These are phyloP conservation scores for Letharia columbiana DNA, from an alignment of 495 filamentous ascomycete genomes.

Conservation along the genomic window DNA sequence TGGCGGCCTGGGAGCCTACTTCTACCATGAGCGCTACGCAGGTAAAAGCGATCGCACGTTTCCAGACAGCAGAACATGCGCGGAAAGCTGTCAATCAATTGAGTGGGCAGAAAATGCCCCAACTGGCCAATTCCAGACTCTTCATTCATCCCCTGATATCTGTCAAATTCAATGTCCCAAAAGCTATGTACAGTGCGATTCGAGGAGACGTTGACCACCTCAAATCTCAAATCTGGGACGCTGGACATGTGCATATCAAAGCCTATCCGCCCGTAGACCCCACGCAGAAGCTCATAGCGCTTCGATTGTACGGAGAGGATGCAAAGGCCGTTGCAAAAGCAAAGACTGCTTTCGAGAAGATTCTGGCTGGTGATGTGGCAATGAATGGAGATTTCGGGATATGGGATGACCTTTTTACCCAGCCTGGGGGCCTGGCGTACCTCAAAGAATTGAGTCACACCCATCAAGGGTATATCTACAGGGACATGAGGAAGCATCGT, in stretches of 20 bases:
- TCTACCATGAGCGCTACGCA: neutral
- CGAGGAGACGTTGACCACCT: slow-evolving; percentile 29
- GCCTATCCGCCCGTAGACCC: slow-evolving; percentile 25
- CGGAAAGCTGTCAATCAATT: slow-evolving; percentile 2
- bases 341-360: slow-evolving; percentile 17
- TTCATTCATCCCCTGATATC: slow-evolving; percentile 29
- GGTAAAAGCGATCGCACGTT: slow-evolving; percentile 9
- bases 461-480: slow-evolving; percentile 10
- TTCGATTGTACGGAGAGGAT: slow-evolving; percentile 19
- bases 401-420: slow-evolving; percentile 30
- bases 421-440: slow-evolving; percentile 18
- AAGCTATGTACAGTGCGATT: slow-evolving; percentile 32
- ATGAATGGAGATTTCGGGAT: slow-evolving; percentile 21
- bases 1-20: slow-evolving; percentile 4
- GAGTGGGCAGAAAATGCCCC: neutral
- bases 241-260: slow-evolving; percentile 27
- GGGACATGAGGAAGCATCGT: slow-evolving; percentile 7
- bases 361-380: slow-evolving; percentile 15
- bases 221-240: slow-evolving; percentile 26
- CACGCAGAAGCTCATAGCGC: slow-evolving; percentile 21
- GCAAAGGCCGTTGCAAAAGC: slow-evolving; percentile 18
- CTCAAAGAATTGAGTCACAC: neutral
- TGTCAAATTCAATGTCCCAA: slow-evolving; percentile 31
- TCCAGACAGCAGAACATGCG: slow-evolving; percentile 1
- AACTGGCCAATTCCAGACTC: slow-evolving; percentile 23